phyloP scores from a whole-genome alignment of 176 grass and related monocot genomes.

The Cenchrus purpureus region DNA sequence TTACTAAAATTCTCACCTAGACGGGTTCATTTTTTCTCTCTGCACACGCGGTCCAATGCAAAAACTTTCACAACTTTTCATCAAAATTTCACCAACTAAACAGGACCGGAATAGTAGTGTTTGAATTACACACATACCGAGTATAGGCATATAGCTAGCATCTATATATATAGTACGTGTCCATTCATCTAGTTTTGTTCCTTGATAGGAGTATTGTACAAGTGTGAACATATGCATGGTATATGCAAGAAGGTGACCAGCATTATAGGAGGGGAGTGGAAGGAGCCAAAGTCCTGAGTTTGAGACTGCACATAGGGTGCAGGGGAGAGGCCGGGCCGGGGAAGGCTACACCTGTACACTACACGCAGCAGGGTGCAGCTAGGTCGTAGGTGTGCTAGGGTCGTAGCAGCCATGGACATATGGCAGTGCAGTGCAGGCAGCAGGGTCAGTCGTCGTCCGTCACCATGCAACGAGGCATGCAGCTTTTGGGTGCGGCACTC shows the following conservation, averaged over 20 bases:
- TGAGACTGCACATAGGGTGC: slow-evolving; percentile 1
- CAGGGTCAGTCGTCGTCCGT: neutral
- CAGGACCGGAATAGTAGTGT: no score
- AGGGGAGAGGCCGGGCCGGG: neutral
- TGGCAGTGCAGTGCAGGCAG: neutral
- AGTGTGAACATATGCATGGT: neutral
- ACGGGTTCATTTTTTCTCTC: no score
- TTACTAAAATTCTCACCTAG: no score
- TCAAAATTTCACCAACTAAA: no score
- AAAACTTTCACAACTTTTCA: no score
- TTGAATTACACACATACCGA: no score
- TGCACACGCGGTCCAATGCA: no score
- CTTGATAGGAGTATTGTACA: neutral
- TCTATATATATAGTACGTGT: no score
- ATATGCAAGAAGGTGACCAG: neutral
- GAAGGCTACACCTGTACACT: slow-evolving; percentile 1
- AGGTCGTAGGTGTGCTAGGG: neutral
- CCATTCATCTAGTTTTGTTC: no score
- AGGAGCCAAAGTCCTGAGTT: slow-evolving; percentile 56
- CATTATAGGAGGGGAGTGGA: neutral
- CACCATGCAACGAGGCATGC: neutral
- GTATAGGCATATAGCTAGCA: no score
- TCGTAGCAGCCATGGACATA: neutral
- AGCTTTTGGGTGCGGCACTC: slow-evolving; percentile 69
- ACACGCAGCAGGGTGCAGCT: neutral